Base-by-base conservation (phyloP, 352 stramenopile genomes). In the Globisporangium spiculum region DNA sequence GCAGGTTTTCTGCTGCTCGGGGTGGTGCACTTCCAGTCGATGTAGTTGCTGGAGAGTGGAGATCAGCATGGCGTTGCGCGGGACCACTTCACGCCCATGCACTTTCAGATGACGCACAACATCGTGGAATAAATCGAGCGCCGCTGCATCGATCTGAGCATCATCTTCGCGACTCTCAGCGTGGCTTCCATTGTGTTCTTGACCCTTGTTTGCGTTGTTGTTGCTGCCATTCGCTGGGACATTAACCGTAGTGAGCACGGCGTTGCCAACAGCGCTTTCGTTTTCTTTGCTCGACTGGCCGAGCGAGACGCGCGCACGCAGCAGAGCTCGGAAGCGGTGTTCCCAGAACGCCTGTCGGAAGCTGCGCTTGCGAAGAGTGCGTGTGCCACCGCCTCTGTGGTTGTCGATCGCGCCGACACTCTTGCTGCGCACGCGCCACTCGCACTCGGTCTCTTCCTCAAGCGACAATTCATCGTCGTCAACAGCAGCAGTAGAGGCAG, bases 21-120 rank as follows among this genome's bases (percentile, higher is more conserved):
- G 83, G 53, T 94, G 84, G 44, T 94, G 86, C 8, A 94, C 71
- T 66, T 94, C 84, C 9, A 94, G 75, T 34, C 86, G 75, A 18
- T 59, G 70, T 24, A 94, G 75, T 1, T 53, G 55, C 20, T 63
- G 67, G 7, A 94, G 75, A 8, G 65, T 53, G 26, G 81, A 53
- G 34, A 94, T 74, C 32, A 84, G 67, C 57, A 68, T 50, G 36
- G 77, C 63, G 62, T 90, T 93, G 16, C 76, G 63, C 20, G 76
- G 63, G 9, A 75, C 75, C n/a, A 94, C 69, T 58, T 93, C 86
- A 1, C 83, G 80, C 0, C 81, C 83, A 41, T 91, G 85, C 32
- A 91, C 66, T 59, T 88, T 86, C 8, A 94, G 73, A 34, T 77
- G 67, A 10, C 70, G 65, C 48, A 93, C 80, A 2, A 92, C 78